A percentile compares a stretch with the other conserved stretches of the same genome.
phyloP scores from a whole-genome alignment of 1,139 yeast genomes.

The Geotrichum citri-aurantii region DNA sequence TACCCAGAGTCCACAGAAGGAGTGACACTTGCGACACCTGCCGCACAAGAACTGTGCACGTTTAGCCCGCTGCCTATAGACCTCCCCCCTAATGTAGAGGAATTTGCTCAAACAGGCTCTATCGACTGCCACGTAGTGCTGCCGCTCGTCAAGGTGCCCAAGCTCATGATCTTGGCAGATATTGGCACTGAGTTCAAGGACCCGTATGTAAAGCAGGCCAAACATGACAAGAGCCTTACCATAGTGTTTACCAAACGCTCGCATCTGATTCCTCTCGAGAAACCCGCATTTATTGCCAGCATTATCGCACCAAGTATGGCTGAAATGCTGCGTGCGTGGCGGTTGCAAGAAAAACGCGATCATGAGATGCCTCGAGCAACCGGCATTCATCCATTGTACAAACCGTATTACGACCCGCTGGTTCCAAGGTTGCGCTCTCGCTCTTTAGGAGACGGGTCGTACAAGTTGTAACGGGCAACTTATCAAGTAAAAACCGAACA shows the following conservation, averaged over 20 bases:
- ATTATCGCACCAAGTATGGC: background rate
- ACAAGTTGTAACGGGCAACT: background rate
- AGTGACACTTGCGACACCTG: slow-evolving; percentile 19
- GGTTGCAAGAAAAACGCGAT: slow-evolving; percentile 1
- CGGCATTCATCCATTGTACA: slow-evolving; percentile 9
- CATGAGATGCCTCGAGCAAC: background rate
- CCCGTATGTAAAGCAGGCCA: background rate
- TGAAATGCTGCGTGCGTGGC: slow-evolving; percentile 2
- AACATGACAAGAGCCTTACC: background rate
- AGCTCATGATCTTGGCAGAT: slow-evolving; percentile 12
- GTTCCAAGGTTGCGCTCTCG: background rate
- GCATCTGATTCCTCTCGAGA: slow-evolving; percentile 11
- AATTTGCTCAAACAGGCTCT: background rate
- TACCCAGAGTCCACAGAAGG: slow-evolving; percentile 18
- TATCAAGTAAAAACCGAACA: background rate
- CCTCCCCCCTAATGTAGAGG: slow-evolving; percentile 2
- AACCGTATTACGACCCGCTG: background rate
- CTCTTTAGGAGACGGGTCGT: background rate
- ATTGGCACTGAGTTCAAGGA: slow-evolving; percentile 1
- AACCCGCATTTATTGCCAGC: slow-evolving; percentile 2
- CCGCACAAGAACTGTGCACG: slow-evolving; percentile 16
- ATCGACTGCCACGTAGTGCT: background rate
- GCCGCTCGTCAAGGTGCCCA: slow-evolving; percentile 1
- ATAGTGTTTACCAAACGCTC: background rate
- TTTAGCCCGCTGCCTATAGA: slow-evolving; percentile 11